These are phyloP conservation scores for Fusarium humuli DNA, from an alignment of 2,329 filamentous ascomycete genomes.

Conservation along the genomic window DNA sequence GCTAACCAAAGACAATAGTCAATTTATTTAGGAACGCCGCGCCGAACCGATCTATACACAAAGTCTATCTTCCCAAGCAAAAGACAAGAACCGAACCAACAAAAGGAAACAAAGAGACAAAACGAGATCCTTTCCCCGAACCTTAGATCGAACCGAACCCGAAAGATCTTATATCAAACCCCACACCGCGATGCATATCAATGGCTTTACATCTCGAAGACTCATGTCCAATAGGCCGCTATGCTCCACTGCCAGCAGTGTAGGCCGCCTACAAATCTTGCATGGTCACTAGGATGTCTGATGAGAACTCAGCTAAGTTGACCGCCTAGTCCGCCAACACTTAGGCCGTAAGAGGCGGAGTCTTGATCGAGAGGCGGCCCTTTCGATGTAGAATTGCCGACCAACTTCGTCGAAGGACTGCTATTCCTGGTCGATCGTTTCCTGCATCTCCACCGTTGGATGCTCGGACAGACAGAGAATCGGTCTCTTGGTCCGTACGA, in stretches of 20 bases:
- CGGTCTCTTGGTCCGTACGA: background rate
- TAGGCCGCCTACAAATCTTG: accelerated
- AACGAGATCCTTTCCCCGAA: background rate
- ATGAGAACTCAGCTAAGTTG: background rate
- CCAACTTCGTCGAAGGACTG: background rate
- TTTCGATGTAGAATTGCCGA: background rate
- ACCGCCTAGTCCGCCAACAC: background rate
- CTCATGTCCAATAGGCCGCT: background rate
- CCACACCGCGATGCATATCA: background rate
- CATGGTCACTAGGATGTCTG: background rate
- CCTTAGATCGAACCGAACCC: background rate
- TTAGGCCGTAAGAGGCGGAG: background rate
- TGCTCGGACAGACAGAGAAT: too few relatives aligned
- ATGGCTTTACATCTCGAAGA: background rate
- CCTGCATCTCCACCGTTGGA: accelerated
- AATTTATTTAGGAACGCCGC: background rate
- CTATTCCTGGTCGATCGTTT: background rate
- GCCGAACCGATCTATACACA: background rate
- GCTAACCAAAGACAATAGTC: background rate
- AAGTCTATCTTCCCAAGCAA: background rate
- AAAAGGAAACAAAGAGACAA: background rate
- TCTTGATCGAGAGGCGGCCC: background rate
- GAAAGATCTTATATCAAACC: background rate
- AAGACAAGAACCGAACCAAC: background rate
- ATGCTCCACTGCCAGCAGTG: too few relatives aligned